Evolutionary conservation across 768 basidiomycete species (phyloP).

Genomic region (Neoboletus magnificus): DNA sequence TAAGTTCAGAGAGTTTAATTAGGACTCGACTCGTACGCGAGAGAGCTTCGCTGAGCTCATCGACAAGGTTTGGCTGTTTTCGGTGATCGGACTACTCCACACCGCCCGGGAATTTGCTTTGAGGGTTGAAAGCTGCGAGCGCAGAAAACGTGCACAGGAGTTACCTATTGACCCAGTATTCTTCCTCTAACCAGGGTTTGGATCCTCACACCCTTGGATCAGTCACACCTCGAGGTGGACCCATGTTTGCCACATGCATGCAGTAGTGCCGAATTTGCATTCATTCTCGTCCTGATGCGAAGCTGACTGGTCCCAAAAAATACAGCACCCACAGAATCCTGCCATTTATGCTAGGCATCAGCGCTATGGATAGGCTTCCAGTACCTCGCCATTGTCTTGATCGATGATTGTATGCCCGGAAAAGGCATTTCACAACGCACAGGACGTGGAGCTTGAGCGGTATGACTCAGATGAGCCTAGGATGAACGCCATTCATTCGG

Average conservation of each 20-base stretch:
- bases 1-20: slow-evolving; percentile 26
- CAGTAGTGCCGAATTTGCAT: slow-evolving; percentile 28
- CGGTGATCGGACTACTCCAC: slow-evolving; percentile 28
- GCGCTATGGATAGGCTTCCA: slow-evolving; percentile 18
- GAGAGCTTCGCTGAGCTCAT: slow-evolving; percentile 29
- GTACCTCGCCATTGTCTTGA: slow-evolving; percentile 14
- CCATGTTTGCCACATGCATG: slow-evolving; percentile 33
- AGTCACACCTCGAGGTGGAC: slow-evolving; percentile 35
- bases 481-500: slow-evolving; percentile 24
- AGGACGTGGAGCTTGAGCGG: slow-evolving; percentile 33
- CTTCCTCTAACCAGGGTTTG: slow-evolving; percentile 18
- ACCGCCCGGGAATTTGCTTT: slow-evolving; percentile 23
- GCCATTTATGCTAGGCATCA: slow-evolving; percentile 19
- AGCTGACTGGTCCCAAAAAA: slow-evolving; percentile 14
- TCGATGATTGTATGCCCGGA: slow-evolving; percentile 10
- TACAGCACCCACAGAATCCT: slow-evolving; percentile 23
- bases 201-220: slow-evolving; percentile 32
- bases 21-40: slow-evolving; percentile 5
- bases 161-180: slow-evolving; percentile 14
- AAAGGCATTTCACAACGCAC: slow-evolving; percentile 24
- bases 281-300: slow-evolving; percentile 28
- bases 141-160: slow-evolving; percentile 20
- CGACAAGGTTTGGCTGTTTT: slow-evolving; percentile 24
- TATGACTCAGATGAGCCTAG: slow-evolving; percentile 4
- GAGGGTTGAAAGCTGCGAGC: slow-evolving; percentile 10